Evolutionary conservation across 768 basidiomycete genomes (phyloP).

Genomic region (Lactarius akahatsu): DNA sequence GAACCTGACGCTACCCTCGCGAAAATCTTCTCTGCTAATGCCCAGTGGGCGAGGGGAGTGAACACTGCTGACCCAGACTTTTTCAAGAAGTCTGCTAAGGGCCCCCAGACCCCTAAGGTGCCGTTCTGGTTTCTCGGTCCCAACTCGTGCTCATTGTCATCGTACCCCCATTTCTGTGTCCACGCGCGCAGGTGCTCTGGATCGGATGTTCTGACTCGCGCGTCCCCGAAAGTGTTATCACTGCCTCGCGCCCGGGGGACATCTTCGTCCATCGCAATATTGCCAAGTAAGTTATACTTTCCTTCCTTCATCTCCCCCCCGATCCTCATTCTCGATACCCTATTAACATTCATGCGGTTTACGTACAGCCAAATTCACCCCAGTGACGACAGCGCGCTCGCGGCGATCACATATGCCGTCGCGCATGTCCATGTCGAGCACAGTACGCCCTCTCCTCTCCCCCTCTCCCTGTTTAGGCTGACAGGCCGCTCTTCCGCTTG

Average conservation of each 20-base stretch:
- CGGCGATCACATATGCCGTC: conserved; percentile 76
- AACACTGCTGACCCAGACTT: conserved; percentile 56
- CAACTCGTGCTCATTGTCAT: not conserved
- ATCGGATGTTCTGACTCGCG: conserved; percentile 84
- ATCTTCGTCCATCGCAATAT: conserved; percentile 86
- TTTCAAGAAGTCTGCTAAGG: conserved; percentile 57
- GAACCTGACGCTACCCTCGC: conserved; percentile 29
- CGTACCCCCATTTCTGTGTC: not conserved
- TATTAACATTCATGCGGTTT: conserved; percentile 1
- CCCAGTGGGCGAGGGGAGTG: conserved; percentile 68
- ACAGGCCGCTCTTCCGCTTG: not conserved
- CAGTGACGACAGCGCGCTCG: conserved; percentile 66
- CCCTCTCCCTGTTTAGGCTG: not conserved
- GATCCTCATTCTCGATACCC: too few relatives aligned
- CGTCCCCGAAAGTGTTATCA: conserved; percentile 76
- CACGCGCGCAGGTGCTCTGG: conserved; percentile 60
- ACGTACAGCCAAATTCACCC: conserved; percentile 64
- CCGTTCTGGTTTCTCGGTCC: not conserved
- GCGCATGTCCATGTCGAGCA: conserved; percentile 69
- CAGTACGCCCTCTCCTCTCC: conserved; percentile 47
- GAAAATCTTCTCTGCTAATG: conserved; percentile 51
- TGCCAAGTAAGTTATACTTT: conserved; percentile 61
- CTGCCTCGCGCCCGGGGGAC: conserved; percentile 68
- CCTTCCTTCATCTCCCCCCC: not conserved
- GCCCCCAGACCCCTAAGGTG: conserved; percentile 64